phyloP scores from a whole-genome alignment of 2,329 filamentous ascomycete genomes.

The Cryphonectria japonica region DNA sequence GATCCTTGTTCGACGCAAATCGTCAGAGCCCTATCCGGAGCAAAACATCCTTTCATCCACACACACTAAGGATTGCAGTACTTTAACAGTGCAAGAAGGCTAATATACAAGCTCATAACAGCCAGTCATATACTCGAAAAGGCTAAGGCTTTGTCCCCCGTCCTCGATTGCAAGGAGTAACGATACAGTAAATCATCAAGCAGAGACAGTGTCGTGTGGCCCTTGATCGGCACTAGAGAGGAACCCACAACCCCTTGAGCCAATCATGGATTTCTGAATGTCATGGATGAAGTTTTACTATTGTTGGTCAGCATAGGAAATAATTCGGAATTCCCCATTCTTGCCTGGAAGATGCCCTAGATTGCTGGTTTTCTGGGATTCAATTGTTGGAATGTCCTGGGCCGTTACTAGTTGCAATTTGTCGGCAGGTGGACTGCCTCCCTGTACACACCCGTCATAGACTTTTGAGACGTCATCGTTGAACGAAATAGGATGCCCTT shows the following conservation, averaged over 20 bases:
- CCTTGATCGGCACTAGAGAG: constrained; percentile 10
- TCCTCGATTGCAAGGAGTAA: background rate
- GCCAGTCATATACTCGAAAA: background rate
- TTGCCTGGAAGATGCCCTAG: background rate
- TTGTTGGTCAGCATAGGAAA: constrained; percentile 7
- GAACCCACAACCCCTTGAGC: background rate
- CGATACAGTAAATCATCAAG: constrained; percentile 7
- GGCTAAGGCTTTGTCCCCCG: background rate
- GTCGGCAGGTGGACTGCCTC: background rate
- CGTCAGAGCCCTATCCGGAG: background rate
- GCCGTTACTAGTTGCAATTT: background rate
- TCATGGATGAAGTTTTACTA: background rate
- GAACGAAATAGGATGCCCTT: background rate
- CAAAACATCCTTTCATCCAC: background rate
- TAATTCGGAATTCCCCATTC: constrained; percentile 9
- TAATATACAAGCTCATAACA: background rate
- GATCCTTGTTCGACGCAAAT: background rate
- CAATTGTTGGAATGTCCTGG: background rate
- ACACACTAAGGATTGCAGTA: background rate
- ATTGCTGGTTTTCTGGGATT: constrained; percentile 1
- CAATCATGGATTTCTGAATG: constrained; percentile 12
- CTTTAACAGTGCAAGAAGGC: background rate
- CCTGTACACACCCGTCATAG: constrained; percentile 13
- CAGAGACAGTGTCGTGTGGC: background rate
- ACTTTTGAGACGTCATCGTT: constrained; percentile 15